A percentile compares a stretch with the other conserved stretches of the same genome.
These are phyloP conservation scores for Scutellaria galericulata DNA, from an alignment of 257 asterid species.

Conservation along the genomic window DNA sequence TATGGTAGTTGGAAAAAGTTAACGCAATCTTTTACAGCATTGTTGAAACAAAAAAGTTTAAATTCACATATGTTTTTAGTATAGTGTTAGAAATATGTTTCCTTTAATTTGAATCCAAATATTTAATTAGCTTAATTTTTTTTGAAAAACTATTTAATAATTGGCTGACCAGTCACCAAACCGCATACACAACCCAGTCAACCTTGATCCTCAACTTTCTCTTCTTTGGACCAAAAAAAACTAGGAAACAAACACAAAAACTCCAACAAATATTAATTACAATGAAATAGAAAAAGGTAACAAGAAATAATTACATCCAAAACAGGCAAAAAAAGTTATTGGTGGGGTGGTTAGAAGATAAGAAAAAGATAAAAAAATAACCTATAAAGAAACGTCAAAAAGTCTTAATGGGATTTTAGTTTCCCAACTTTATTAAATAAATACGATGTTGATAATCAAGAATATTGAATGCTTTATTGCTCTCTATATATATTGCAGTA, in stretches of 20 bases:
- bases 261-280: not conserved
- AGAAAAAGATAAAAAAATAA: constrained; percentile 1
- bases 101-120: too few relatives aligned
- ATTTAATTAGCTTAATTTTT: too few relatives aligned
- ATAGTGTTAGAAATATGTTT: too few relatives aligned
- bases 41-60: too few relatives aligned
- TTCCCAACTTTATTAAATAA: constrained; percentile 10
- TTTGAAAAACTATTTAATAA: too few relatives aligned
- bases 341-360: constrained; percentile 9
- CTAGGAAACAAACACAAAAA: not conserved
- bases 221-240: not conserved
- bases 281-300: not conserved
- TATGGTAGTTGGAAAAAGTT: too few relatives aligned
- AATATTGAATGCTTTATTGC: not conserved
- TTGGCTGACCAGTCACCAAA: constrained; percentile 3
- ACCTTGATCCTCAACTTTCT: constrained; percentile 1
- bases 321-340: constrained; percentile 10
- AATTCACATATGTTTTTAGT: too few relatives aligned
- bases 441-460: not conserved
- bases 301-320: not conserved
- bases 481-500: constrained; percentile 5
- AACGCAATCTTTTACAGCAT: too few relatives aligned
- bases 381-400: constrained; percentile 29
- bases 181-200: not conserved
- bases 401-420: constrained; percentile 20